Conservation (phyloP, 768 basidiomycete species). For the Pleurotus eryngii region DNA sequence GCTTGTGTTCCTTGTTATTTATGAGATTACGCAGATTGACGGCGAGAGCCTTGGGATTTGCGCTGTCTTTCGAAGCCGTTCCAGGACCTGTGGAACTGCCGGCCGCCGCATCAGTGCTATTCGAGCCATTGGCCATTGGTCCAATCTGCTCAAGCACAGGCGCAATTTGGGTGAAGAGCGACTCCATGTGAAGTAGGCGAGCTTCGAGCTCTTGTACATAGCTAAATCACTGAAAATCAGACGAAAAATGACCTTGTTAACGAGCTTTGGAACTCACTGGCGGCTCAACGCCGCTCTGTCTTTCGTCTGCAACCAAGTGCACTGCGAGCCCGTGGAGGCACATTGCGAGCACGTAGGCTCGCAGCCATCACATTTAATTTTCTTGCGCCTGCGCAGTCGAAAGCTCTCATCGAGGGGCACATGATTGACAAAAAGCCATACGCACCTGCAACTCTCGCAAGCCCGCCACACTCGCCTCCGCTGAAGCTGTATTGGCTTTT, state of each 20-base stretch:
- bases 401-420: constrained; percentile 13
- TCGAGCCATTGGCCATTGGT: constrained; percentile 43
- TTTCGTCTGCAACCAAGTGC: constrained; percentile 90
- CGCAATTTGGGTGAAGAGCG: constrained; percentile 77
- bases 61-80: constrained; percentile 31
- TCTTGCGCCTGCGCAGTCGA: constrained; percentile 64
- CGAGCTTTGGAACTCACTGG: constrained; percentile 55
- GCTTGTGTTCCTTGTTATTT: constrained; percentile 5
- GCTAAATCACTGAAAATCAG: constrained; percentile 35
- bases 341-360: constrained; percentile 88
- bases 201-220: constrained; percentile 93
- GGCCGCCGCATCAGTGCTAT: constrained; percentile 24
- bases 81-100: constrained; percentile 33
- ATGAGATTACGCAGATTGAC: constrained; percentile 5
- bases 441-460: constrained; percentile 85
- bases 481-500: constrained; percentile 76
- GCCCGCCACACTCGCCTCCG: constrained; percentile 83
- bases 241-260: constrained; percentile 10
- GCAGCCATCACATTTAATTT: constrained; percentile 89
- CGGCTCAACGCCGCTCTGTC: constrained; percentile 86
- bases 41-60: constrained; percentile 6
- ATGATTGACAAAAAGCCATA: constrained; percentile 17
- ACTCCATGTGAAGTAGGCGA: constrained; percentile 84
- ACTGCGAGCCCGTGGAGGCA: constrained; percentile 66
- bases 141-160: constrained; percentile 75